A percentile compares a stretch with the other conserved stretches of the same genome.
These are phyloP conservation scores for Fonsecaea erecta DNA, from an alignment of 2,329 filamentous ascomycete genomes.

Conservation along the genomic window DNA sequence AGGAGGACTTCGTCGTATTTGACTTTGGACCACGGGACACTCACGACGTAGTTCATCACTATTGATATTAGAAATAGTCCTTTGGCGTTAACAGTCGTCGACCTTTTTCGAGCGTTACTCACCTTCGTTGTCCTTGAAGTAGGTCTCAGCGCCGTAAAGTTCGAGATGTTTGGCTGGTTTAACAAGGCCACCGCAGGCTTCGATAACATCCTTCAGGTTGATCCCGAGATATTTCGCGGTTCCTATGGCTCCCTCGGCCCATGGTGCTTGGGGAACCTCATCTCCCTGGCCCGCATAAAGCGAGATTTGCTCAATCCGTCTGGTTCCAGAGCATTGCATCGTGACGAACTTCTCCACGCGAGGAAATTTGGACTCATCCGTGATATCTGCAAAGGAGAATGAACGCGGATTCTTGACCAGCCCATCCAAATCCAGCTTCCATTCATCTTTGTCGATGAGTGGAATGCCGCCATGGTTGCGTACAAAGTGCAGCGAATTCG, in stretches of 20 bases:
- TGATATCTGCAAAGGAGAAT: conserved; percentile 52
- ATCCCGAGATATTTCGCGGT: conserved; percentile 68
- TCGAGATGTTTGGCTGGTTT: conserved; percentile 65
- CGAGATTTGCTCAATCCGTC: conserved; percentile 69
- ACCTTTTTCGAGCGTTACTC: background rate
- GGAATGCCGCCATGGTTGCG: conserved; percentile 75
- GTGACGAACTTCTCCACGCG: conserved; percentile 62
- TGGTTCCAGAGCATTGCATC: conserved; percentile 70
- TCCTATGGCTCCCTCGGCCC: conserved; percentile 72
- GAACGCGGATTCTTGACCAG: conserved; percentile 55
- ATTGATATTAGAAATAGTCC: background rate
- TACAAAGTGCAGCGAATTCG: conserved; percentile 67
- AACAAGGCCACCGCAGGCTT: conserved; percentile 67
- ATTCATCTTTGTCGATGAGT: conserved; percentile 62
- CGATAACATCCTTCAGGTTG: conserved; percentile 70
- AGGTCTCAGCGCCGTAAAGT: conserved; percentile 71
- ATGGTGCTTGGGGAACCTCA: conserved; percentile 56
- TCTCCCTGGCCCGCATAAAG: conserved; percentile 70
- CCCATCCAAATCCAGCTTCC: conserved; percentile 49
- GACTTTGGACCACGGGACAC: conserved; percentile 69
- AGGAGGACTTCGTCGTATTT: conserved; percentile 67
- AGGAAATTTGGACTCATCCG: conserved; percentile 55
- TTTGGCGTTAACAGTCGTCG: conserved; percentile 45
- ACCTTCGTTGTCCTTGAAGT: conserved; percentile 65
- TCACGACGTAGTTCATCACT: conserved; percentile 67